phyloP scores from a whole-genome alignment of 352 stramenopile species.

The Globisporangium radiosum region DNA sequence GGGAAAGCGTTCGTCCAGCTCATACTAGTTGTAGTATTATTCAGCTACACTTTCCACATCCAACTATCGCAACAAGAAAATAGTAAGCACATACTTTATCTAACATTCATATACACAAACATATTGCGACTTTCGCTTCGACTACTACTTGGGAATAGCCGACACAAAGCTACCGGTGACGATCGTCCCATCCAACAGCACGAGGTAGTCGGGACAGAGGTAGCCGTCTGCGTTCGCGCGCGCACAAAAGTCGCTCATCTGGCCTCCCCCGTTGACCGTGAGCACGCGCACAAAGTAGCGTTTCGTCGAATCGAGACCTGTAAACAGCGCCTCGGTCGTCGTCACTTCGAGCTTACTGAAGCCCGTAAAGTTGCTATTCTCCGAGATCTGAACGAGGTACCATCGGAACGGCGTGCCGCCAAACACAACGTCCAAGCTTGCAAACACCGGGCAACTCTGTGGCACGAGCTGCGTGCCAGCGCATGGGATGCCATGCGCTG shows the following conservation, averaged over 20 bases:
- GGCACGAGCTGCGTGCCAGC: slow-evolving; percentile 48
- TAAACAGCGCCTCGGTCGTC: slow-evolving; percentile 50
- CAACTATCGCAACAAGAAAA: too few relatives aligned
- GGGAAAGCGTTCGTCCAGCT: too few relatives aligned
- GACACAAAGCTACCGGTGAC: slow-evolving; percentile 50
- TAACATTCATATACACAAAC: too few relatives aligned
- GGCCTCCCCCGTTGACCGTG: slow-evolving; percentile 70
- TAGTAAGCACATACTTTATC: too few relatives aligned
- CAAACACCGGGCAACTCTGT: slow-evolving; percentile 44
- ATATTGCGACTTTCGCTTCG: too few relatives aligned
- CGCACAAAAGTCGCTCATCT: slow-evolving; percentile 65
- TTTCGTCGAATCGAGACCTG: slow-evolving; percentile 60
- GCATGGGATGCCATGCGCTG: slow-evolving; percentile 64
- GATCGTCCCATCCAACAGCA: slow-evolving; percentile 56
- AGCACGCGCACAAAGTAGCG: slow-evolving; percentile 81
- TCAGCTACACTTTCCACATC: too few relatives aligned
- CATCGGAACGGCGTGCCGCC: slow-evolving; percentile 85
- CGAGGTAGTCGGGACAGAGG: slow-evolving; percentile 66
- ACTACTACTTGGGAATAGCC: slow-evolving; percentile 20
- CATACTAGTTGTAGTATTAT: too few relatives aligned
- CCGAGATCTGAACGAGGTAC: slow-evolving; percentile 92
- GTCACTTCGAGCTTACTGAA: slow-evolving; percentile 61
- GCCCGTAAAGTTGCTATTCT: slow-evolving; percentile 59
- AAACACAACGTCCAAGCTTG: slow-evolving; percentile 84
- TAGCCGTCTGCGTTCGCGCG: slow-evolving; percentile 45